Evolutionary conservation across 1,284 basidiomycete species (phyloP), one percentile per base, ranked within the genome.

Genomic region (Paramarasmius palmivorus): DNA sequence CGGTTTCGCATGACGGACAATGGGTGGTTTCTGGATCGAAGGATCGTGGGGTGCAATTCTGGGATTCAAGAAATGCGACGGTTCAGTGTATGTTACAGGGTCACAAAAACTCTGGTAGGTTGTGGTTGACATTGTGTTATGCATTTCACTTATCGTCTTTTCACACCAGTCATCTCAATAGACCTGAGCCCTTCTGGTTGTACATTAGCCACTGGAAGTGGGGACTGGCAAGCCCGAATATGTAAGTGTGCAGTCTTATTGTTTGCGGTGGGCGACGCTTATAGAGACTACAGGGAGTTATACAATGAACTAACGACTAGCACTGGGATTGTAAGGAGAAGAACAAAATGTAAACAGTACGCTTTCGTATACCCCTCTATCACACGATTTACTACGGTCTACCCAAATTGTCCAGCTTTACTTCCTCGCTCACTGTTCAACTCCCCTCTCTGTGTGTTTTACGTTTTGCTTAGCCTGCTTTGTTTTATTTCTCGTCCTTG

Each of bases 1-100:
- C 90, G 20, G 88, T 92, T 54, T 89, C 88, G 20, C 88, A 90
- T 53, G 92, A 96, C 67, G 89, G 89, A 22, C 81, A 86, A 58
- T 95, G 90, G 87, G 86, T 95, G 59, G 91, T 93, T 2, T 93
- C 91, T 19, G 92, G 93, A 22, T 93, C 91, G 19, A 95, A 95
- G 68, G 94, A 97, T 70, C 83, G 93, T 20, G 86, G 88, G 1
- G 91, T 96, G 35, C 87, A 92, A 67, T 90, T 94, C 67, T 96
- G 93, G 92, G 90, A 95, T 65, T 82, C 88, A 15, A 76, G 77
- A 56, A 83, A 79, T 5, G 90, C 84, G 1, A 81, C 85, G 59
- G 82, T 89, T 39, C 92, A 94, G 65, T 85, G 92, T 60, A 87
- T 93, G 76, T 73, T 96, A 6, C 91, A 93, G 68, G 93, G 92